Evolutionary conservation across 768 basidiomycete genomes (phyloP).

Genomic region (Thelephora aurantiotincta): DNA sequence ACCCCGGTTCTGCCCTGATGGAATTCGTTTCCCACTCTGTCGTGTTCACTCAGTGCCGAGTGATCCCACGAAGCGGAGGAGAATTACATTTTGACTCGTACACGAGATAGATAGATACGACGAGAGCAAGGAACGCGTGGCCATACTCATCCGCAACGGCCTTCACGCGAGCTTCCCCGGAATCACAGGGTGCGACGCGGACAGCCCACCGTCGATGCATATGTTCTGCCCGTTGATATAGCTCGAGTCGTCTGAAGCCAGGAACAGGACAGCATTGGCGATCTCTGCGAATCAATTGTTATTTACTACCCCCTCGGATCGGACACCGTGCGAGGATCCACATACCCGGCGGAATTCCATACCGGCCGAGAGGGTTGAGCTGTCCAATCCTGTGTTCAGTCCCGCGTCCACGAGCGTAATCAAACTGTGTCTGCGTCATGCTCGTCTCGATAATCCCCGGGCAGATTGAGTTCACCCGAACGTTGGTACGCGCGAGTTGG

Average conservation of each 20-base stretch:
- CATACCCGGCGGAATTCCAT: constrained; percentile 68
- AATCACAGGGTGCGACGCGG: constrained; percentile 63
- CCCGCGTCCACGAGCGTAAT: constrained; percentile 62
- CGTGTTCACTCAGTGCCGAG: no score
- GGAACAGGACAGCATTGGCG: constrained; percentile 71
- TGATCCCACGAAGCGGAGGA: not conserved
- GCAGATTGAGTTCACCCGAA: constrained; percentile 83
- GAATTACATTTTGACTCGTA: not conserved
- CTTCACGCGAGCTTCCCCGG: constrained; percentile 55
- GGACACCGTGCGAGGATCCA: constrained; percentile 6
- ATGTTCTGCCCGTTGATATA: constrained; percentile 87
- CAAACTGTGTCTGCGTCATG: constrained; percentile 74
- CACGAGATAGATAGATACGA: not conserved
- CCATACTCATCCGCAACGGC: not conserved
- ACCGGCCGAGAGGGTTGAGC: constrained; percentile 72
- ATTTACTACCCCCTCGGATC: not conserved
- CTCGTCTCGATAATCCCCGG: constrained; percentile 90
- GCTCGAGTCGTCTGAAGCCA: constrained; percentile 88
- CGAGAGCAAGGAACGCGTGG: not conserved
- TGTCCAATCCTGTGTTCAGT: constrained; percentile 66
- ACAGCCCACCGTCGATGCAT: constrained; percentile 78
- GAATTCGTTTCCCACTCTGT: no score
- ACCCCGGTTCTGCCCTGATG: no score
- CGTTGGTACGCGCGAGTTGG: constrained; percentile 67
- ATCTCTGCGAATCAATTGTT: constrained; percentile 43